Conservation (phyloP, 2,329 filamentous ascomycete genomes). For the Tolypocladium pustulatum region DNA sequence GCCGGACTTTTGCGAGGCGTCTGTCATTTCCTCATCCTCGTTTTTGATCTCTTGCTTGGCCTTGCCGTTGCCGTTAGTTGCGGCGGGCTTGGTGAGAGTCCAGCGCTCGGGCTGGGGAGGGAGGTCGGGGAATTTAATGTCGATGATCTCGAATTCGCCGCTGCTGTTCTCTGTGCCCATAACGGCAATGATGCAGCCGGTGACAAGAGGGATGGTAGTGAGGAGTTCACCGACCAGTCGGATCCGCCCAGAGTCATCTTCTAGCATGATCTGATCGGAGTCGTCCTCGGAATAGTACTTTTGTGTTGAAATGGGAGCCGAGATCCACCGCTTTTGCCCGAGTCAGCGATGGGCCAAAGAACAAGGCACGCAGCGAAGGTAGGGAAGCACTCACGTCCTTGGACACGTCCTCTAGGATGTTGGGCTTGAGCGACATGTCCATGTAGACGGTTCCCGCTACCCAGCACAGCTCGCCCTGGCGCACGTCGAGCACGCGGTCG, state of each 20-base stretch:
- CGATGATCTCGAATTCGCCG: conserved; percentile 87
- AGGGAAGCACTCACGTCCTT: conserved; percentile 59
- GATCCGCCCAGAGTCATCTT: conserved; percentile 89
- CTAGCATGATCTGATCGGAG: conserved; percentile 68
- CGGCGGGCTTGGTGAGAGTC: conserved; percentile 48
- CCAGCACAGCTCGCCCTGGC: conserved; percentile 94
- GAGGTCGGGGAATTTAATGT: conserved; percentile 80
- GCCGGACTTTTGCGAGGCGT: conserved; percentile 21
- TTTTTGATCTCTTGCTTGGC: conserved; percentile 25
- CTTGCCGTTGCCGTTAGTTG: conserved; percentile 18
- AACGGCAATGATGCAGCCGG: conserved; percentile 87
- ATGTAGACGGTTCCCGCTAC: conserved; percentile 91
- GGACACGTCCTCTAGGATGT: conserved; percentile 87
- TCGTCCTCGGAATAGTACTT: conserved; percentile 61
- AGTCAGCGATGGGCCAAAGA: conserved; percentile 2
- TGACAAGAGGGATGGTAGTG: conserved; percentile 64
- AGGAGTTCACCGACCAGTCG: conserved; percentile 64
- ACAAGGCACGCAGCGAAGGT: neutral
- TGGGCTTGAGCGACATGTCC: conserved; percentile 93
- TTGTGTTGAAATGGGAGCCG: conserved; percentile 63
- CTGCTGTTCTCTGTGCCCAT: conserved; percentile 88
- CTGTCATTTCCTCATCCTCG: conserved; percentile 49
- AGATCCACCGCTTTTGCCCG: conserved; percentile 67
- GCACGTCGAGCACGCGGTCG: conserved; percentile 85
- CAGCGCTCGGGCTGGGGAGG: conserved; percentile 73